Conservation (phyloP, 2,329 filamentous ascomycete species). For the Thermothelomyces thermophilus region DNA sequence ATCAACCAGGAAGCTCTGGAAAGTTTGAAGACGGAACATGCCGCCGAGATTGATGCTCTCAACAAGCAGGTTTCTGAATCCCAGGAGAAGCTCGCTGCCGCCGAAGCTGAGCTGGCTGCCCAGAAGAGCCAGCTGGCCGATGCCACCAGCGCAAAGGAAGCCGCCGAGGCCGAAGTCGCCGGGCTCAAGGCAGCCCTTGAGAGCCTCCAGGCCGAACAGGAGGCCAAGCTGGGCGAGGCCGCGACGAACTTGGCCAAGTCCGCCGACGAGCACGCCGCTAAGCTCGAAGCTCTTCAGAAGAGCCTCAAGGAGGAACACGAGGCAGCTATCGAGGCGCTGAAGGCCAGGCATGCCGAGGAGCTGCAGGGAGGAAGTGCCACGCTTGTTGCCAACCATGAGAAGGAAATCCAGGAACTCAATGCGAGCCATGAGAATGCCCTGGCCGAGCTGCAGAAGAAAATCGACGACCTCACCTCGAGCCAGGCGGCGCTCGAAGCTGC, state of each 20-base stretch:
- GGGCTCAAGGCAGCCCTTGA: constrained; percentile 47
- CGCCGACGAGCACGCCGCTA: constrained; percentile 41
- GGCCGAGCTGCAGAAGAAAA: constrained; percentile 47
- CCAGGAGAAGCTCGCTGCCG: constrained; percentile 44
- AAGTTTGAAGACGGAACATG: constrained; percentile 44
- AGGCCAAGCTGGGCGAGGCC: constrained; percentile 32
- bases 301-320: constrained; percentile 46
- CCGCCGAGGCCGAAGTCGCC: constrained; percentile 42
- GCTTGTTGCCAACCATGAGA: constrained; percentile 41
- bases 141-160: constrained; percentile 43
- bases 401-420: constrained; percentile 45
- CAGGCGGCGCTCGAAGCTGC: constrained; percentile 40
- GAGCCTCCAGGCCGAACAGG: constrained; percentile 36
- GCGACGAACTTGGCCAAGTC: constrained; percentile 35
- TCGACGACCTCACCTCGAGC: constrained; percentile 46
- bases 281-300: constrained; percentile 45
- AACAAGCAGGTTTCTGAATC: constrained; percentile 43
- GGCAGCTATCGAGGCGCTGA: constrained; percentile 42
- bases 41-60: constrained; percentile 41
- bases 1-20: constrained; percentile 41
- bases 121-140: constrained; percentile 44
- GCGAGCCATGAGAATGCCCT: constrained; percentile 42
- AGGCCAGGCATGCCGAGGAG: constrained; percentile 47
- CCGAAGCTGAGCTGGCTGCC: constrained; percentile 45
- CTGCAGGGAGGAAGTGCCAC: constrained; percentile 41